These are phyloP conservation scores for Xerocomus brunneocitrinus DNA, from an alignment of 768 basidiomycete genomes.

Conservation along the genomic window DNA sequence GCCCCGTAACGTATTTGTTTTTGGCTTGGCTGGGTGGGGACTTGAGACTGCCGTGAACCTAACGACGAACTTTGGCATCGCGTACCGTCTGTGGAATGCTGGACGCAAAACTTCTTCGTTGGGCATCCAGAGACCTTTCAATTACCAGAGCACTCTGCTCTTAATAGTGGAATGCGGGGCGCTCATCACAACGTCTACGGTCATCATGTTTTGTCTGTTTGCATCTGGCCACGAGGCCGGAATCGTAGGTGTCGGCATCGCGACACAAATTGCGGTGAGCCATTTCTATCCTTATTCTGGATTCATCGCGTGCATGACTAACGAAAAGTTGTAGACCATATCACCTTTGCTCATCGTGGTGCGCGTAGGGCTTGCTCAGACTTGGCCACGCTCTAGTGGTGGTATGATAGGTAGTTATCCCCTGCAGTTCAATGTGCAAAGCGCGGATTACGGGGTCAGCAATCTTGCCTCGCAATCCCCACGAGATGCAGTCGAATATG, in stretches of 20 bases:
- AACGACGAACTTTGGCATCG: slow-evolving; percentile 14
- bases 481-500: too few species aligned
- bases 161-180: slow-evolving; percentile 19
- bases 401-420: neutral
- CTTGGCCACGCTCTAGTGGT: neutral
- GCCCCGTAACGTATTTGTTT: neutral
- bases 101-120: slow-evolving; percentile 2
- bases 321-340: slow-evolving; percentile 8
- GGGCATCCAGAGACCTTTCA: slow-evolving; percentile 1
- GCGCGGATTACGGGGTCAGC: neutral
- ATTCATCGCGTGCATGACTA: neutral
- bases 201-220: slow-evolving; percentile 18
- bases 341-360: slow-evolving; percentile 17
- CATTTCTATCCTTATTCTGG: neutral
- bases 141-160: slow-evolving; percentile 13
- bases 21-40: slow-evolving; percentile 18
- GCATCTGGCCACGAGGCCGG: slow-evolving; percentile 9
- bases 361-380: slow-evolving; percentile 13
- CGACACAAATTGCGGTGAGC: slow-evolving; percentile 18
- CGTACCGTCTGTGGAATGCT: slow-evolving; percentile 8
- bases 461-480: neutral
- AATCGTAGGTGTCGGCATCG: neutral
- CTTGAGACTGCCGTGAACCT: slow-evolving; percentile 16
- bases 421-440: slow-evolving; percentile 2
- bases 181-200: slow-evolving; percentile 17